A percentile compares a stretch with the other conserved stretches of the same genome.
Evolutionary conservation across 495 filamentous ascomycete genomes (phyloP).

Genomic region (Annulohypoxylon moriforme): DNA sequence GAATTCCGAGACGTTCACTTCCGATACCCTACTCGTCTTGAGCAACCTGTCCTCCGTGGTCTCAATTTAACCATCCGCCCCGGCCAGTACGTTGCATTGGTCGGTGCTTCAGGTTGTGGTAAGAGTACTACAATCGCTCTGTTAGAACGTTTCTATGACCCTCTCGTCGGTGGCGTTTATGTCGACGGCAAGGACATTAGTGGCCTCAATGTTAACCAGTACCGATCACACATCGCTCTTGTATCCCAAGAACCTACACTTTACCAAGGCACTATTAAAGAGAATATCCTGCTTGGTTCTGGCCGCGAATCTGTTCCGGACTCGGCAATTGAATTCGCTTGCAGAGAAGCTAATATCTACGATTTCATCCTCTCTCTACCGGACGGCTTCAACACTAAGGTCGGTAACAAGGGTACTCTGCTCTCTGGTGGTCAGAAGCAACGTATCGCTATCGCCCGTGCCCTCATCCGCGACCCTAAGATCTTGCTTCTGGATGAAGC

Average conservation of each 20-base stretch:
- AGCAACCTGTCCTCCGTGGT: constrained; percentile 81
- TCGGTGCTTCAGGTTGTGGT: constrained; percentile 84
- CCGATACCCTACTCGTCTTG: constrained; percentile 81
- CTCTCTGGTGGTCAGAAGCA: constrained; percentile 89
- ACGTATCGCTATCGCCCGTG: constrained; percentile 79
- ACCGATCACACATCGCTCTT: constrained; percentile 79
- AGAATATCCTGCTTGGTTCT: constrained; percentile 82
- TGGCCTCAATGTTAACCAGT: constrained; percentile 78
- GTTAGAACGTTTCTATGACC: constrained; percentile 88
- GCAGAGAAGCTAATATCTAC: constrained; percentile 90
- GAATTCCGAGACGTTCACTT: constrained; percentile 85
- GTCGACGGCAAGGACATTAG: constrained; percentile 82
- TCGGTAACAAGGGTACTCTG: constrained; percentile 81
- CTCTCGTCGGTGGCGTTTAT: constrained; percentile 74
- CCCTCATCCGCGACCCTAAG: constrained; percentile 76
- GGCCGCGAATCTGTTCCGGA: constrained; percentile 72
- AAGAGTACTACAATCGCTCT: constrained; percentile 86
- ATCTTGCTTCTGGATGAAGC: constrained; percentile 79
- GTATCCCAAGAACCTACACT: constrained; percentile 89
- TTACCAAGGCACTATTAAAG: constrained; percentile 85
- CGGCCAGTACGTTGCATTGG: constrained; percentile 84
- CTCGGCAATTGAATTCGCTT: constrained; percentile 76
- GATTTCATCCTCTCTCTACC: constrained; percentile 77
- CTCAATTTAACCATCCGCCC: constrained; percentile 77
- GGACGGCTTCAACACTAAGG: constrained; percentile 79